Percentiles rank a stretch among this genome's conserved stretches.
phyloP scores from a whole-genome alignment of 805 yeast species.

The Kazachstania martiniae region DNA sequence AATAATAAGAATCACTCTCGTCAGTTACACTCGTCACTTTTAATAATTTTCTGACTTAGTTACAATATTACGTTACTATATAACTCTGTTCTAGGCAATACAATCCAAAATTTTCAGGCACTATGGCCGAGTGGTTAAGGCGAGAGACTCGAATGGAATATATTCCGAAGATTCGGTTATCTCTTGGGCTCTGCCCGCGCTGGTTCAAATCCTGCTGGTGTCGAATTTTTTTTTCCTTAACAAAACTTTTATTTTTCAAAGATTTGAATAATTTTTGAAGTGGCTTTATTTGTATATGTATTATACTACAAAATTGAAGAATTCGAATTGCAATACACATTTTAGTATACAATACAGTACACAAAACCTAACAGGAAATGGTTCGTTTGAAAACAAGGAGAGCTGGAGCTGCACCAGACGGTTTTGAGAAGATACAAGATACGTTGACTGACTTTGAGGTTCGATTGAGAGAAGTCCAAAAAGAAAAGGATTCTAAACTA shows the following conservation, averaged over 20 bases:
- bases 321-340: no score
- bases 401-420: conserved; percentile 54
- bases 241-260: neutral
- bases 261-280: no score
- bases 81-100: no score
- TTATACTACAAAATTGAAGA: no score
- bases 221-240: conserved; percentile 36
- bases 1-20: no score
- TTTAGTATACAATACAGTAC: no score
- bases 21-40: no score
- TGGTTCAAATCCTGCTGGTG: conserved; percentile 74
- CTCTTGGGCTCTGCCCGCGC: conserved; percentile 73
- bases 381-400: conserved; percentile 15
- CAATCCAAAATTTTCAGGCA: conserved; percentile 25
- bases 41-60: no score
- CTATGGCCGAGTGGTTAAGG: conserved; percentile 74
- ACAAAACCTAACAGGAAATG: no score
- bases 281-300: no score
- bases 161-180: conserved; percentile 20
- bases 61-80: no score
- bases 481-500: conserved; percentile 30
- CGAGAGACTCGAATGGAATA: conserved; percentile 52
- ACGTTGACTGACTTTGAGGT: conserved; percentile 49
- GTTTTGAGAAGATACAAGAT: conserved; percentile 57
- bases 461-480: conserved; percentile 45